Conservation (phyloP, 2,329 filamentous ascomycete genomes). For the Colletotrichum chlorophyti region DNA sequence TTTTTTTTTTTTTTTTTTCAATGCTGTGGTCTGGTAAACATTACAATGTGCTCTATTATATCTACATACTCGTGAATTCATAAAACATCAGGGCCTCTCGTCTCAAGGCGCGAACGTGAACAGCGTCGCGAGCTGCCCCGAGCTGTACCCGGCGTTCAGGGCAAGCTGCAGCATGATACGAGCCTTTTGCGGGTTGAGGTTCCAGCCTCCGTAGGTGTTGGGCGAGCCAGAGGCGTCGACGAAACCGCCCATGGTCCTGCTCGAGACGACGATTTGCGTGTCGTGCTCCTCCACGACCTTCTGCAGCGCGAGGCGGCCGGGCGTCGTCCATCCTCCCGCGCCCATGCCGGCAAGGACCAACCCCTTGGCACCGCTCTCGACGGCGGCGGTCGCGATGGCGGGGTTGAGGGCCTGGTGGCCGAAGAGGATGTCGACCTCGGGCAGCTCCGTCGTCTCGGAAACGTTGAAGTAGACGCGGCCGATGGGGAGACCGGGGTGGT, state of each 20-base stretch:
- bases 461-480: slow-evolving; percentile 53
- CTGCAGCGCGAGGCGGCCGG: slow-evolving; percentile 47
- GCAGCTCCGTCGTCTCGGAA: slow-evolving; percentile 44
- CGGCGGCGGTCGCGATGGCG: slow-evolving; percentile 52
- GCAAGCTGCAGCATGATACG: slow-evolving; percentile 57
- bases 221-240: slow-evolving; percentile 49
- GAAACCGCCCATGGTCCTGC: slow-evolving; percentile 58
- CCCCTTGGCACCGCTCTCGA: slow-evolving; percentile 57
- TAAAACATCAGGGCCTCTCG: not conserved
- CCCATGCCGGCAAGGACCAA: slow-evolving; percentile 63
- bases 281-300: slow-evolving; percentile 50
- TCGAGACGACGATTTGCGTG: slow-evolving; percentile 58
- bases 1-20: no score
- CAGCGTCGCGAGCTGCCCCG: slow-evolving; percentile 20
- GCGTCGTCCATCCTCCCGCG: slow-evolving; percentile 55
- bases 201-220: slow-evolving; percentile 53
- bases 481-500: slow-evolving; percentile 54
- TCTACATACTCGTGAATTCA: slow-evolving; percentile 2
- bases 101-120: slow-evolving; percentile 22
- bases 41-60: not conserved
- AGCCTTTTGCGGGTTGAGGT: slow-evolving; percentile 61
- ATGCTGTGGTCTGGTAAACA: no score
- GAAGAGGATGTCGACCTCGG: slow-evolving; percentile 63
- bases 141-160: slow-evolving; percentile 26
- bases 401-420: slow-evolving; percentile 60